A percentile compares a stretch with the other conserved stretches of the same genome.
These are phyloP conservation scores for Entophlyctis luteolus DNA, from an alignment of 192 early-diverging fungal genomes.

Conservation along the genomic window DNA sequence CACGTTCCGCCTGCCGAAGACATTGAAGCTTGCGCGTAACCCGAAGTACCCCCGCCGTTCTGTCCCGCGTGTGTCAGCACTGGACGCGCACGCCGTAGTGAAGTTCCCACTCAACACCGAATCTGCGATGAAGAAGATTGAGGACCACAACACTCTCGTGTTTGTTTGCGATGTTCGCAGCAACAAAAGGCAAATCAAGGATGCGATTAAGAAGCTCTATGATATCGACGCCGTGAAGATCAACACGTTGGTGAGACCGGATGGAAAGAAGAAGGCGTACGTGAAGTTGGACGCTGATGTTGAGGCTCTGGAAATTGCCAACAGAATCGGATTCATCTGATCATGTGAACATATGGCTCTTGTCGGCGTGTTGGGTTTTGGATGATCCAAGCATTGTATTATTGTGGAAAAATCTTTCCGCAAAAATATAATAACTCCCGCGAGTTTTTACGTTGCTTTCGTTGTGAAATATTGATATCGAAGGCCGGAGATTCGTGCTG, in stretches of 20 bases:
- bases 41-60: constrained; percentile 95
- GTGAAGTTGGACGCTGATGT: constrained; percentile 93
- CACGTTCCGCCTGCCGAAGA: constrained; percentile 96
- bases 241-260: constrained; percentile 97
- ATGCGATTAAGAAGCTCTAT: constrained; percentile 95
- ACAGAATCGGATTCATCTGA: constrained; percentile 53
- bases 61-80: constrained; percentile 67
- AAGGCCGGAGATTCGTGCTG: background rate
- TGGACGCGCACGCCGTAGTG: constrained; percentile 89
- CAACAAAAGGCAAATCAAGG: constrained; percentile 99
- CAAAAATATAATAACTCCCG: background rate
- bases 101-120: constrained; percentile 94
- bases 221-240: constrained; percentile 92
- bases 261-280: constrained; percentile 98
- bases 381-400: background rate
- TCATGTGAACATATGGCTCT: background rate
- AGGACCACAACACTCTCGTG: constrained; percentile 98
- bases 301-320: constrained; percentile 96
- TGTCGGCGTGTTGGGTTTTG: background rate
- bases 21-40: constrained; percentile 76
- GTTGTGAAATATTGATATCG: background rate
- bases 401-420: background rate
- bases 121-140: constrained; percentile 99
- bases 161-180: constrained; percentile 93
- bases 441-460: background rate